phyloP scores from a whole-genome alignment of 75 land plant species.

The Cunninghamia lanceolata region DNA sequence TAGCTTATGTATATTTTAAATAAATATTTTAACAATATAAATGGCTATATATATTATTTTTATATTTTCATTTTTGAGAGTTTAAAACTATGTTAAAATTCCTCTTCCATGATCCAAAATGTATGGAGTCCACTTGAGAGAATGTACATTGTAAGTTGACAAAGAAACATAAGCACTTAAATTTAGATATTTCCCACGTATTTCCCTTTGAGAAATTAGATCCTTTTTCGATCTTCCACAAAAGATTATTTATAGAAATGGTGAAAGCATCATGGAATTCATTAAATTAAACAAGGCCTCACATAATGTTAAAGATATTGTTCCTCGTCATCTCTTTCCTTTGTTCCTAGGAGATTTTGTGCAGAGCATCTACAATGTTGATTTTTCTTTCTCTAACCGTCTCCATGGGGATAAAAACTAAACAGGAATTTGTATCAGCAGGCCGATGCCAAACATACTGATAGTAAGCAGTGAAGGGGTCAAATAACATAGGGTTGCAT shows the following conservation, averaged over 20 bases:
- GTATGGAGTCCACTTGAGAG: too few species aligned
- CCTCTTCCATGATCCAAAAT: too few species aligned
- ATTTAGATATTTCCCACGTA: too few species aligned
- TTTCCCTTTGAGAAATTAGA: too few species aligned
- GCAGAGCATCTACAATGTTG: slow-evolving; percentile 35
- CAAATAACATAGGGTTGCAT: slow-evolving; percentile 67
- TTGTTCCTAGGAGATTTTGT: slow-evolving; percentile 19
- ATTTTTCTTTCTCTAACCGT: slow-evolving; percentile 31
- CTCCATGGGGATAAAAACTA: slow-evolving; percentile 44
- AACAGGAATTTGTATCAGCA: slow-evolving; percentile 34
- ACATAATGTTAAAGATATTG: slow-evolving; percentile 50
- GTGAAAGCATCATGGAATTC: slow-evolving; percentile 42
- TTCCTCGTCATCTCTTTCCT: slow-evolving; percentile 54
- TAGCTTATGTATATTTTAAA: too few species aligned
- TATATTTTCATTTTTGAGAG: too few species aligned
- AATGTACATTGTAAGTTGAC: too few species aligned
- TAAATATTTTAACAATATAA: too few species aligned
- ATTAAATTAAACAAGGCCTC: slow-evolving; percentile 48
- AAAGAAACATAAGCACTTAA: too few species aligned
- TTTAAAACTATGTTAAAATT: too few species aligned
- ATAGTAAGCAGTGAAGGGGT: slow-evolving; percentile 49
- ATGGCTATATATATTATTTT: too few species aligned
- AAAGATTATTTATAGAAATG: slow-evolving; percentile 25
- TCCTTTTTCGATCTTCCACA: neutral
- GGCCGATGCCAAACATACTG: slow-evolving; percentile 73